Percentiles rank a stretch among this genome's conserved stretches.
Evolutionary conservation across 2,329 filamentous ascomycete genomes (phyloP).

Genomic region (Diaporthe vaccinii): DNA sequence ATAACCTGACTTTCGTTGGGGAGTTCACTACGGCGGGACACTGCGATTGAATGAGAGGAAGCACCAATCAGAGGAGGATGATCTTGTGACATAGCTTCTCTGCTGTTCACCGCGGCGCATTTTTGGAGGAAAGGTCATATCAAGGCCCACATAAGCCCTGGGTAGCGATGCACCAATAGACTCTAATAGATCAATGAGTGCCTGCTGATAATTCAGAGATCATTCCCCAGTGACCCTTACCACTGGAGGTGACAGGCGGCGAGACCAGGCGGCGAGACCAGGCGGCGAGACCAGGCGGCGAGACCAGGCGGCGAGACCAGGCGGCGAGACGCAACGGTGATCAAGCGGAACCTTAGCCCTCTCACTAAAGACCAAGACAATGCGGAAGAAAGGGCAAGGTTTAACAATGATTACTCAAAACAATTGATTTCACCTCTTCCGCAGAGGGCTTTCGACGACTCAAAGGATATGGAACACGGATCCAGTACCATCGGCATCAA

Average conservation of each 20-base stretch:
- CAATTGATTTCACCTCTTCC: background rate
- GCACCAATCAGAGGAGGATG: too few species aligned
- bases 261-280: too few species aligned
- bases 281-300: too few species aligned
- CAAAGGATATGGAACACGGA: accelerated
- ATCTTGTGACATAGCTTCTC: background rate
- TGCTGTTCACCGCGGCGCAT: background rate
- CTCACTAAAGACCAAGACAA: too few species aligned
- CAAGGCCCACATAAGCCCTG: too few species aligned
- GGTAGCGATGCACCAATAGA: background rate
- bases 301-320: too few species aligned
- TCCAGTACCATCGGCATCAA: accelerated
- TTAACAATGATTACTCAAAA: background rate
- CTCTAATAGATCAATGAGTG: background rate
- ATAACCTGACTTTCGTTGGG: slow-evolving; percentile 28
- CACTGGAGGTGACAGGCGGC: background rate
- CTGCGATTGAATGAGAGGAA: background rate
- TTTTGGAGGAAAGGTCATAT: background rate
- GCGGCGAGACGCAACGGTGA: background rate
- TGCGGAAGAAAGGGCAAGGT: background rate
- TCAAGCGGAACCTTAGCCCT: background rate
- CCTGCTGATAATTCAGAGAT: accelerated
- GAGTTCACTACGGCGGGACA: slow-evolving; percentile 36
- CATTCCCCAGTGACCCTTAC: accelerated
- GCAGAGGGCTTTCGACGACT: background rate